phyloP scores from a whole-genome alignment of 768 basidiomycete species.

The Amanita fuliginea region DNA sequence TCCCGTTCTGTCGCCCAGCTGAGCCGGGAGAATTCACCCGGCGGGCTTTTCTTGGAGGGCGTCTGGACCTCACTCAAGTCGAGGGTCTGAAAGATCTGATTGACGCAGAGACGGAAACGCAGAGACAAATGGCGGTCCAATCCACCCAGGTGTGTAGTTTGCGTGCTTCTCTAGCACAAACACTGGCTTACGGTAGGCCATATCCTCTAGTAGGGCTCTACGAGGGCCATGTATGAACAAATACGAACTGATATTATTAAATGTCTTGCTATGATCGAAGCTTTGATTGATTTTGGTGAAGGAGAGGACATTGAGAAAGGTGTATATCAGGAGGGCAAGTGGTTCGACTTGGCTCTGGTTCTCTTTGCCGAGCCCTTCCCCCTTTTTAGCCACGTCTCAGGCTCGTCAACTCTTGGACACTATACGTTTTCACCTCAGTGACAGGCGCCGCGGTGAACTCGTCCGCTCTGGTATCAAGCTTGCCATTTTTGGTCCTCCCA shows the following conservation, averaged over 20 bases:
- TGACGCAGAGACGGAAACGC: conserved; percentile 79
- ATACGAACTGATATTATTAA: conserved; percentile 58
- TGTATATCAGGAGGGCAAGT: conserved; percentile 58
- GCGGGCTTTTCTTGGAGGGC: conserved; percentile 70
- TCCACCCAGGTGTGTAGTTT: conserved; percentile 49
- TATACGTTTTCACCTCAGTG: conserved; percentile 50
- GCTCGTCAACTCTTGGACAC: conserved; percentile 35
- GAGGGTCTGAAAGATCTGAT: conserved; percentile 84
- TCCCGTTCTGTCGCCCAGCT: conserved; percentile 66
- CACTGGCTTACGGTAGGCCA: background rate
- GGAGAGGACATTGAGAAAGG: conserved; percentile 84
- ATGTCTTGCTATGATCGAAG: conserved; percentile 73
- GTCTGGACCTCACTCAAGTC: conserved; percentile 80
- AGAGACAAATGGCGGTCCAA: conserved; percentile 61
- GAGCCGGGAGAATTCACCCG: conserved; percentile 85
- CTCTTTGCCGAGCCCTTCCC: background rate
- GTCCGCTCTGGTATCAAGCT: conserved; percentile 72
- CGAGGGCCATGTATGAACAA: conserved; percentile 46
- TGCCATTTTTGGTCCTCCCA: conserved; percentile 87
- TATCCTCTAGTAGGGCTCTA: conserved; percentile 39
- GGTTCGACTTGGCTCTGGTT: background rate
- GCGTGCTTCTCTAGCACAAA: background rate
- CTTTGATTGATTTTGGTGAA: conserved; percentile 89
- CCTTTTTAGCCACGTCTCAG: conserved; percentile 36
- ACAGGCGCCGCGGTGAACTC: conserved; percentile 74